These are phyloP conservation scores for Colletotrichum sp. DNA, from an alignment of 2,329 filamentous ascomycete genomes.

Conservation along the genomic window DNA sequence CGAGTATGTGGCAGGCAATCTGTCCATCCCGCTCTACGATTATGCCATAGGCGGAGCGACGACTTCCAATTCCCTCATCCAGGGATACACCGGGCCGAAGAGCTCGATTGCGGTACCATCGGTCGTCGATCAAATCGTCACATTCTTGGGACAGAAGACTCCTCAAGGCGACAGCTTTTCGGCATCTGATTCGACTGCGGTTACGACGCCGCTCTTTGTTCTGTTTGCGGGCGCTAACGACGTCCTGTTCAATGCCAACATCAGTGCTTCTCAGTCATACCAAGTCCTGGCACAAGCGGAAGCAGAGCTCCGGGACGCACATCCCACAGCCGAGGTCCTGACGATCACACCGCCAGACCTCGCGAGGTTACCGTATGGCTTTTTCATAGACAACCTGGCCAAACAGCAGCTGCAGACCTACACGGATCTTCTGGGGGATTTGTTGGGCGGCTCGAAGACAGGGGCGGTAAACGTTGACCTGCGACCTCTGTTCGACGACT, in stretches of 20 bases:
- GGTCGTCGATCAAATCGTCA: not conserved
- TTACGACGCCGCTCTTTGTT: not conserved
- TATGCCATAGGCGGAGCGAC: constrained; percentile 15
- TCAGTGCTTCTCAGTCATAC: constrained; percentile 11
- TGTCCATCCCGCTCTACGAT: constrained; percentile 17
- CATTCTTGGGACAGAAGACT: not conserved
- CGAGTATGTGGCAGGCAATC: constrained; percentile 9
- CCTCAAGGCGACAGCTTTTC: not conserved
- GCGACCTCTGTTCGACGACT: constrained; percentile 4
- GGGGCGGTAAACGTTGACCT: not conserved
- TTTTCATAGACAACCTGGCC: not conserved
- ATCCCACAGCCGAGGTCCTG: not conserved
- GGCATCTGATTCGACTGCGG: not conserved
- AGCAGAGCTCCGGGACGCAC: not conserved
- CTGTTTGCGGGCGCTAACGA: constrained; percentile 9
- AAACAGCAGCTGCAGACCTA: not conserved
- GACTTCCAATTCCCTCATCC: not conserved
- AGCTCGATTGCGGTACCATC: constrained; percentile 4
- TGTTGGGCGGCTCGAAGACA: not conserved
- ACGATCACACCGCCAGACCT: constrained; percentile 8
- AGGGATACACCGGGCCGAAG: constrained; percentile 11
- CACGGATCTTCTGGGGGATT: not conserved
- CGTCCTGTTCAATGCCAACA: constrained; percentile 8
- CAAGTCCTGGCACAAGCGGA: not conserved
- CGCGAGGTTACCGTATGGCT: not conserved